Conservation (phyloP, 2,329 filamentous ascomycete species). For the Dichotomopilus funicola region DNA sequence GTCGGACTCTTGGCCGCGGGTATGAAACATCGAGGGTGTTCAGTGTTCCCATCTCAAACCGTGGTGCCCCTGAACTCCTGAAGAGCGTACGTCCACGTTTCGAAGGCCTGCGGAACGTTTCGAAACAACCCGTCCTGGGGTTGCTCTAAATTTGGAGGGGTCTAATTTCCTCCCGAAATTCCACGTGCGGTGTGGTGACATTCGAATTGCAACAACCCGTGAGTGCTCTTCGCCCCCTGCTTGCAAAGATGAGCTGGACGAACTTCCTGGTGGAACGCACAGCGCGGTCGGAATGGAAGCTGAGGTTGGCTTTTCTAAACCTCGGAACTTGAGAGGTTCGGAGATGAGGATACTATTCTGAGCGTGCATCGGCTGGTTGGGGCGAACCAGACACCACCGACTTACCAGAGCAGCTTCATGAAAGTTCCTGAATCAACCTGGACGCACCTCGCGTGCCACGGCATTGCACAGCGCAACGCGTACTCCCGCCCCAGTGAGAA, state of each 20-base stretch:
- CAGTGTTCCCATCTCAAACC: not conserved
- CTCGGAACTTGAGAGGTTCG: not conserved
- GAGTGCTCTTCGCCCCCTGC: not conserved
- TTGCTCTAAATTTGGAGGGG: slow-evolving; percentile 14
- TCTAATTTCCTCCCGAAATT: slow-evolving; percentile 12
- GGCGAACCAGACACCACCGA: not conserved
- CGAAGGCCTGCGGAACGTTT: slow-evolving; percentile 15
- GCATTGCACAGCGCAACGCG: slow-evolving; percentile 74
- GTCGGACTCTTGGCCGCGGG: too few species aligned
- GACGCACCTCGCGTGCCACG: slow-evolving; percentile 45
- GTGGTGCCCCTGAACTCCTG: not conserved
- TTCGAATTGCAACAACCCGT: not conserved
- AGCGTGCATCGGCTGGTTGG: not conserved
- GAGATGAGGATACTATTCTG: slow-evolving; percentile 13
- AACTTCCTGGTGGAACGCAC: too few species aligned
- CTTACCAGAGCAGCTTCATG: not conserved
- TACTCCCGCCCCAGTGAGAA: slow-evolving; percentile 77
- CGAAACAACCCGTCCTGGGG: slow-evolving; percentile 11
- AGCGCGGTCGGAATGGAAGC: too few species aligned
- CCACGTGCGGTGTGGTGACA: slow-evolving; percentile 12
- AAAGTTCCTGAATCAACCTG: slow-evolving; percentile 26
- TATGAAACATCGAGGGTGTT: not conserved
- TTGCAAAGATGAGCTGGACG: too few species aligned
- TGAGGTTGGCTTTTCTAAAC: too few species aligned
- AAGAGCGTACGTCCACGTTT: slow-evolving; percentile 9